These are phyloP conservation scores for Pulveroboletus sp. DNA, from an alignment of 1,284 basidiomycete genomes.

Conservation along the genomic window DNA sequence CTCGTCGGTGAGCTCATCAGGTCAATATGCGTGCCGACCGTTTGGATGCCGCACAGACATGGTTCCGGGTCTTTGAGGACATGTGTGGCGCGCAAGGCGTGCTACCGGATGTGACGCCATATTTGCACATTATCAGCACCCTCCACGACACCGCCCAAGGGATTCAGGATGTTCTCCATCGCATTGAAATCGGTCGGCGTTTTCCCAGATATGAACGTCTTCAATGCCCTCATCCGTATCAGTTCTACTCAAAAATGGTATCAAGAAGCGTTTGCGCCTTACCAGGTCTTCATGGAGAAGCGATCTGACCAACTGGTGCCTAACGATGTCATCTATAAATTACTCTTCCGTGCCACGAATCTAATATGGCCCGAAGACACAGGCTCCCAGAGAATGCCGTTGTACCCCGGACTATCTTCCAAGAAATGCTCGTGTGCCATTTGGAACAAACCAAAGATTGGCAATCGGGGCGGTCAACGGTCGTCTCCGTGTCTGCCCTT, in stretches of 20 bases:
- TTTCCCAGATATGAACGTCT: conserved; percentile 37
- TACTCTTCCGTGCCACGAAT: conserved; percentile 40
- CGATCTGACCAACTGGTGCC: conserved; percentile 33
- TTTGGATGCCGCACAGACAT: conserved; percentile 33
- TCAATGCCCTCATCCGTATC: conserved; percentile 45
- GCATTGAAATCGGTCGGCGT: conserved; percentile 40
- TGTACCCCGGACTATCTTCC: conserved; percentile 42
- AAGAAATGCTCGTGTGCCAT: conserved; percentile 42
- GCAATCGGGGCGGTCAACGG: conserved; percentile 21
- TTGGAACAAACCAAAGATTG: conserved; percentile 21
- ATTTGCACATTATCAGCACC: conserved; percentile 39
- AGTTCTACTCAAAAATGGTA: conserved; percentile 34
- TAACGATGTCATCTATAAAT: conserved; percentile 43
- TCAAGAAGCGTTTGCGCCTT: conserved; percentile 42
- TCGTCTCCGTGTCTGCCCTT: conserved; percentile 35
- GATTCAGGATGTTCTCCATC: conserved; percentile 36
- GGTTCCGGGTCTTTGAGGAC: conserved; percentile 31
- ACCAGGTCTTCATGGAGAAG: conserved; percentile 36
- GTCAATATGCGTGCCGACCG: conserved; percentile 35
- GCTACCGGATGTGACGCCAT: conserved; percentile 26
- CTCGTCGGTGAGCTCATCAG: conserved; percentile 38
- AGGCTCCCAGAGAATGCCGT: conserved; percentile 25
- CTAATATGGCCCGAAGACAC: conserved; percentile 21
- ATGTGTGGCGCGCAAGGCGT: conserved; percentile 19
- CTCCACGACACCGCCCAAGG: conserved; percentile 35